phyloP scores from a whole-genome alignment of 352 stramenopile genomes.

The Peronosclerospora sorghi region DNA sequence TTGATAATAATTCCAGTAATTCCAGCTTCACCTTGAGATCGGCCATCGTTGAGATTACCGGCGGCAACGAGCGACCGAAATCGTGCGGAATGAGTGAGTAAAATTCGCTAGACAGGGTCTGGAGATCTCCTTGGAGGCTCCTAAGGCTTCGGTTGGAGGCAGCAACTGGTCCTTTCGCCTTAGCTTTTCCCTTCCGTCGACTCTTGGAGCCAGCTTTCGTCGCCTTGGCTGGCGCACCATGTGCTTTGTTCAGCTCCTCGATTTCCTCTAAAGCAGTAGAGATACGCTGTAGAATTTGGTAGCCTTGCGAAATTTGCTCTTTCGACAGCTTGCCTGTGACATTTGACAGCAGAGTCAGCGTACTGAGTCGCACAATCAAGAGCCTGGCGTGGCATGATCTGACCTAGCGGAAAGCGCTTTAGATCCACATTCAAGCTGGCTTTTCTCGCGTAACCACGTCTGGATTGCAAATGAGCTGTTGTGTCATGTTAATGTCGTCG shows the following conservation, averaged over 20 bases:
- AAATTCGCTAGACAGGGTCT: constrained; percentile 48
- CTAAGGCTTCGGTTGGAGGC: constrained; percentile 9
- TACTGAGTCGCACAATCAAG: too few species aligned
- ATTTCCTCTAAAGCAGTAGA: constrained; percentile 32
- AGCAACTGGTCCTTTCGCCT: constrained; percentile 13
- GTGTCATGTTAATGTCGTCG: constrained; percentile 3
- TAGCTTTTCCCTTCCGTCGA: constrained; percentile 16
- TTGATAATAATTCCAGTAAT: constrained; percentile 47
- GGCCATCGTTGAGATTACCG: constrained; percentile 36
- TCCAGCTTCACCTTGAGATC: constrained; percentile 58
- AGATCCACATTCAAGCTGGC: constrained; percentile 36
- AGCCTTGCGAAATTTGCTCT: constrained; percentile 49
- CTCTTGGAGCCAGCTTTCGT: constrained; percentile 12
- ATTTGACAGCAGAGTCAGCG: too few species aligned
- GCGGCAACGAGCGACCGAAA: constrained; percentile 43
- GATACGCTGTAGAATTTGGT: constrained; percentile 40
- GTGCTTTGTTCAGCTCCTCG: constrained; percentile 13
- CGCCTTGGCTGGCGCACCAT: constrained; percentile 2
- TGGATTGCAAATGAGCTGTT: constrained; percentile 39
- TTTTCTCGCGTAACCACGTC: constrained; percentile 38
- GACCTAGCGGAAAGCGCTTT: constrained; percentile 40
- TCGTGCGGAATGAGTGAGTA: constrained; percentile 65
- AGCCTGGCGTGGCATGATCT: not conserved
- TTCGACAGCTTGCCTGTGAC: constrained; percentile 33
- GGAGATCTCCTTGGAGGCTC: constrained; percentile 27